phyloP scores from a whole-genome alignment of 1,284 basidiomycete genomes.

The Ceratobasidium sp. region DNA sequence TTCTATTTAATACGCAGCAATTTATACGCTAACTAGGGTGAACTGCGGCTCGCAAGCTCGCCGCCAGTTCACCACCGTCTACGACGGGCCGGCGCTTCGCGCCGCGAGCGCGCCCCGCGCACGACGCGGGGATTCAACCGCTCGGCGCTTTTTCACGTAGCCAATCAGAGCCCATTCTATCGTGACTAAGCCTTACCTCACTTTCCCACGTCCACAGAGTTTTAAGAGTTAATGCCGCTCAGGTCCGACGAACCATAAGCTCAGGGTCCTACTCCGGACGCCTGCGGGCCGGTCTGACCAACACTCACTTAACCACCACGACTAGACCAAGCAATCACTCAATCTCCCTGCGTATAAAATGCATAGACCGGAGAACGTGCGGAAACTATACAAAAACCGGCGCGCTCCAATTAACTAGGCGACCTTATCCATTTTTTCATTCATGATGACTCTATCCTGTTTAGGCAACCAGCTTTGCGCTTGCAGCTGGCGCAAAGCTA shows the following conservation, averaged over 20 bases:
- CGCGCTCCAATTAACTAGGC: background rate
- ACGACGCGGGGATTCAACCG: too few relatives aligned
- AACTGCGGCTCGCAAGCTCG: too few relatives aligned
- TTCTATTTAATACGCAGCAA: too few relatives aligned
- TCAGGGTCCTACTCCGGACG: conserved; percentile 29
- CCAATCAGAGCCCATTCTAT: too few relatives aligned
- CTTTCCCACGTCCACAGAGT: too few relatives aligned
- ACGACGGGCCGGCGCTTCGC: too few relatives aligned
- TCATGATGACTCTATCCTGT: too few relatives aligned
- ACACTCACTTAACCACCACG: conserved; percentile 2
- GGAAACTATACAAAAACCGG: background rate
- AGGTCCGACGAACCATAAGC: background rate
- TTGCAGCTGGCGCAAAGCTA: conserved; percentile 13
- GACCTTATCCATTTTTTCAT: background rate
- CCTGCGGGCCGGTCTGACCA: conserved; percentile 9
- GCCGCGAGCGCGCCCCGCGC: too few relatives aligned
- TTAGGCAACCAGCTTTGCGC: conserved; percentile 30
- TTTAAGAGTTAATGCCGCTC: background rate
- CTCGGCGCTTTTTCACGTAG: too few relatives aligned
- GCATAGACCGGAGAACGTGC: background rate
- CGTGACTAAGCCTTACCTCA: too few relatives aligned
- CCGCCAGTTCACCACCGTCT: too few relatives aligned
- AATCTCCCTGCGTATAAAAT: conserved; percentile 17
- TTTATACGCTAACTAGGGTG: too few relatives aligned
- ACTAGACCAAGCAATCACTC: background rate